Base-by-base conservation (phyloP, 345 rosid species). In the Physaria fendleri region DNA sequence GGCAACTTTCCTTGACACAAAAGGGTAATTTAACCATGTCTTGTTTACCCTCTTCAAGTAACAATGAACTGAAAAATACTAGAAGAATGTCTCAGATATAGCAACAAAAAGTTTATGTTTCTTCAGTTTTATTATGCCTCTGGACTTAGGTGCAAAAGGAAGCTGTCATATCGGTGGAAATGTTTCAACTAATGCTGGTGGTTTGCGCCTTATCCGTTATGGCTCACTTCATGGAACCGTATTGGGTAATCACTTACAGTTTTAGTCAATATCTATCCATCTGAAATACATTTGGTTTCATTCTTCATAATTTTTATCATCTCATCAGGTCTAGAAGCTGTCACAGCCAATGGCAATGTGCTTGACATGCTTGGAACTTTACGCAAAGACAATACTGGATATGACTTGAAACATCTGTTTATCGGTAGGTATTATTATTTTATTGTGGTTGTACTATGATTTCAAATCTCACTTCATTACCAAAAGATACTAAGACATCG, bases 101-200 rank as follows among this genome's bases (percentile, higher is more conserved):
- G 46, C 56, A 56, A 76, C 75, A 73, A 14, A 40, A 7, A 37
- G 30, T 53, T 66, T 17, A 63, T 73, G 74, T 73, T 80, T 82
- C 81, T 51, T 81, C 91, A 93, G 99, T 80, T 89, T 89, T 82
- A 61, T 85, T 66, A 93, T 93, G 99, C 99, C 99, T 71, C 92
- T 93, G 73, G 97, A 93, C 94, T 78, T 93, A 53, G 99, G 99
- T 78, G 95, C 99, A 37, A 93, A 93, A 71, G 99, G 97, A 63
- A 89, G 99, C 84, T 93, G 99, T 73, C 99, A 93, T 65, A 93
- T 93, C 20, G 99, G 99, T 74, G 99, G 97, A 64, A 93, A 89
- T 70, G 85, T 93, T 74, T 89, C 99, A 65, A 93, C 99, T 69
- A 93, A 89, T 73, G 99, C 99, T 74, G 99, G 99, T 74, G 99